phyloP scores from a whole-genome alignment of 441 rosid genomes.

The Mallotus japonicus region DNA sequence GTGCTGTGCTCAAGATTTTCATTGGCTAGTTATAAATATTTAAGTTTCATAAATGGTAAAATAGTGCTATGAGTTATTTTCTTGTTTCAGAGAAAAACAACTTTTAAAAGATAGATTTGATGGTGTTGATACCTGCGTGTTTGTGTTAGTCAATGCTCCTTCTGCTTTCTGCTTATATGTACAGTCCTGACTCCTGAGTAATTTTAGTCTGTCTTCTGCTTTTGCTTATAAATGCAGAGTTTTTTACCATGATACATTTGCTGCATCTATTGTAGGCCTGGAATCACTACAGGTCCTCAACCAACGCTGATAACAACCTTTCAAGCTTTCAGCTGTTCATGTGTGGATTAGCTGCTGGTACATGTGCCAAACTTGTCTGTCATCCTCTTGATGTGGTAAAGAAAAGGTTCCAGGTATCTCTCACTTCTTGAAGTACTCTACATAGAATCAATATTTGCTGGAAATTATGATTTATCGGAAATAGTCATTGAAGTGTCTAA shows the following conservation, averaged over 20 bases:
- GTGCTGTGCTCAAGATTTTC: background rate
- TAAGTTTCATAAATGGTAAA: too few species aligned
- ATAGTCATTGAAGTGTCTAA: too few species aligned
- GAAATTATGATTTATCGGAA: too few species aligned
- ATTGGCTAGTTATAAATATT: background rate
- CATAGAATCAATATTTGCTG: too few species aligned
- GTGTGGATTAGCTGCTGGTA: conserved; percentile 91
- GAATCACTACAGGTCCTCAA: conserved; percentile 48
- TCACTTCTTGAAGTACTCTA: conserved; percentile 10
- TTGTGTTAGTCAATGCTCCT: background rate
- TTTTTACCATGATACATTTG: conserved; percentile 6
- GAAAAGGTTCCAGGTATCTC: conserved; percentile 88
- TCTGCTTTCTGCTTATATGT: background rate
- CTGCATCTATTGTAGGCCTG: conserved; percentile 49
- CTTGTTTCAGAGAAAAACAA: too few species aligned
- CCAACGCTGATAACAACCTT: conserved; percentile 37
- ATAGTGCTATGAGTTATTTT: too few species aligned
- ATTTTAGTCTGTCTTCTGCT: background rate
- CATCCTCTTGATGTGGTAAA: conserved; percentile 98
- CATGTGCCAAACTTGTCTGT: conserved; percentile 93
- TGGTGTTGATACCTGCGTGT: background rate
- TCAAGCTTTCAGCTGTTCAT: conserved; percentile 82
- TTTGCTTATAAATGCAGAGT: background rate
- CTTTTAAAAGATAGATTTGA: background rate
- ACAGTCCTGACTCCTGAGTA: background rate